Percentiles rank a stretch among this genome's conserved stretches.
phyloP scores from a whole-genome alignment of 495 filamentous ascomycete genomes.

The Stereocaulon alpinum region DNA sequence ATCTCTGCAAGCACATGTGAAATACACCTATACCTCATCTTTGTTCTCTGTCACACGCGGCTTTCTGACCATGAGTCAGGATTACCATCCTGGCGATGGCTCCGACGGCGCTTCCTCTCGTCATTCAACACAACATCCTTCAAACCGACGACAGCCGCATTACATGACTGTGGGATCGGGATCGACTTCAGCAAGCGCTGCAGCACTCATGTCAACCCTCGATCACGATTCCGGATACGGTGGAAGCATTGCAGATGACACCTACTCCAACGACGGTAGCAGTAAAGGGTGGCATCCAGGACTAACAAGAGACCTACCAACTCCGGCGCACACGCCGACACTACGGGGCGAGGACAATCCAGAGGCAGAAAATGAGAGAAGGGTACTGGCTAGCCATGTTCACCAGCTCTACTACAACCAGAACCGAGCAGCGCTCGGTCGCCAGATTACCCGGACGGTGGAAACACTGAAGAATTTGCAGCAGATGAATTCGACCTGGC shows the following conservation, averaged over 20 bases:
- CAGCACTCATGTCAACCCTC: slow-evolving; percentile 55
- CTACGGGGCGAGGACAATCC: slow-evolving; percentile 40
- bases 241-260: slow-evolving; percentile 53
- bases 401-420: slow-evolving; percentile 76
- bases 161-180: slow-evolving; percentile 87
- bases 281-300: slow-evolving; percentile 43
- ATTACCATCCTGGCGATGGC: slow-evolving; percentile 47
- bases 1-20: background rate
- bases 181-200: slow-evolving; percentile 62
- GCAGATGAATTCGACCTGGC: slow-evolving; percentile 83
- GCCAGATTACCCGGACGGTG: slow-evolving; percentile 73
- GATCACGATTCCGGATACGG: slow-evolving; percentile 90
- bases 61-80: slow-evolving; percentile 56
- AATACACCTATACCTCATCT: background rate
- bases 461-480: slow-evolving; percentile 73
- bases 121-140: slow-evolving; percentile 14
- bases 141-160: slow-evolving; percentile 39
- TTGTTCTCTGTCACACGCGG: background rate
- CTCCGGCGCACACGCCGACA: slow-evolving; percentile 47
- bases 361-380: slow-evolving; percentile 48
- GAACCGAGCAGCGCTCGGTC: slow-evolving; percentile 73
- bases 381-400: slow-evolving; percentile 56
- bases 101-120: slow-evolving; percentile 26
- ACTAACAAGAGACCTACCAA: slow-evolving; percentile 56
- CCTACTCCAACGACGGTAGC: slow-evolving; percentile 32